Evolutionary conservation across 1,284 basidiomycete species (phyloP), one percentile per base, ranked within the genome.

Genomic region (Rhodotorula sp.): DNA sequence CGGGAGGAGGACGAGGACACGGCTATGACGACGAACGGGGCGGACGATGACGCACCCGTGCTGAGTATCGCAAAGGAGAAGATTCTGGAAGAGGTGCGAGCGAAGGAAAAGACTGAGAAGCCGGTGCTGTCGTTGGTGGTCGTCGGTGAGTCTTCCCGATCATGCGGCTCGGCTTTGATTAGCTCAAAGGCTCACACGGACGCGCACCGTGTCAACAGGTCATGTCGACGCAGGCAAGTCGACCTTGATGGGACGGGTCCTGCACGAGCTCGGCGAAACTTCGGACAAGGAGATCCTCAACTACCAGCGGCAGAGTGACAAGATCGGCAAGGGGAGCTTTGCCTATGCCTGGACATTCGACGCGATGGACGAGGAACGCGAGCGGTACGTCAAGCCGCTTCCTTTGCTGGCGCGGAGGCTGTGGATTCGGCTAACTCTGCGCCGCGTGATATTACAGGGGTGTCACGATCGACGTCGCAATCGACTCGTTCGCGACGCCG

Each of bases 181-280:
- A 7, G 39, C 39, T 43, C 8, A 20, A n/a, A 1, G 39, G 3
- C 58, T 14, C 3, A 7, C 3, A 3, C 49, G 29, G 4, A 39
- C 12, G 12, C 23, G 20, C 31, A 7, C 26, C 16, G 5, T 15
- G 5, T 21, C 10, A n/a, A 29, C 78, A 93, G 95, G 96, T 34
- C 96, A 99, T 79, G 96, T 99, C 71, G 96, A 99, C 82, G 96
- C 97, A 21, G 96, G 96, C 62, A 99, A 99, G 82, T 97, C 95
- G 16, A 99, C 96, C 0, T 82, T 99, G 58, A 98, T 98, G 93
- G 96, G 96, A 0, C 86, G 95, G 65, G 81, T 99, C 73, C 81
- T 99, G 58, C 95, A 97, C 80, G 97, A 98, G 75, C 85, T 97
- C 1, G 96, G 97, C 23, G 86, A 87, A 76, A 80, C 98, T 67